Base-by-base conservation (phyloP, 805 yeast species). In the Barnettozyma wickerhamii region DNA sequence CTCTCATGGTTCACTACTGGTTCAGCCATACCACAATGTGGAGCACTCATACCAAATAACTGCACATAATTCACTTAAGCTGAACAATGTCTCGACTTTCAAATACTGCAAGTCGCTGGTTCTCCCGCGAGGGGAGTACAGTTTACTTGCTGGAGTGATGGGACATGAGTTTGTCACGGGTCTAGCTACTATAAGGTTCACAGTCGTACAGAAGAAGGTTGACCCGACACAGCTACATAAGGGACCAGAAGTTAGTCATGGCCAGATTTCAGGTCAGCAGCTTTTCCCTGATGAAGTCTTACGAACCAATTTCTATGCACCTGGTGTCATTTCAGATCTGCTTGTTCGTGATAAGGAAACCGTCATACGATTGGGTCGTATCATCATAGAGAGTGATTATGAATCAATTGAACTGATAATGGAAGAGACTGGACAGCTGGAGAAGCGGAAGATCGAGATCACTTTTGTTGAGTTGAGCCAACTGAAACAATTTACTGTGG, bases 151-250 rank as follows among this genome's bases (percentile, higher is more conserved):
- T 10, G 55, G 47, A 3, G 19, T 56, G 5, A 24, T 38, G 4
- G 39, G 43, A 17, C 39, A 38, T 7, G 4, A n/a, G 1, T 3
- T 9, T 1, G 41, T 50, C 2, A 33, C 32, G 17, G 84, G 84
- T 0, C 56, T 79, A 20, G 83, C 82, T 2, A 77, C 82, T 13
- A 74, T 79, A 14, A 69, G 70, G 48, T 78, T 79, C 48, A 74
- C 69, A 48, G 62, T 78, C 4, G 7, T 13, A 7, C 26, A 32
- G 19, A 13, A 20, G 18, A 6, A 32, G 35, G 19, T 14, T 13
- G 7, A 9, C 12, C 26, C 9, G 12, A 23, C 12, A 23, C 26
- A 9, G 26, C 12, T 9, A 23, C 9, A 23, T 12, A 15, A 28
- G 30, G 14, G 14, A 28, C 17, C 13, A 15, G 18, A 15, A 13